Evolutionary conservation across 805 yeast species (phyloP), one percentile per base, ranked within the genome.

Genomic region (Wickerhamiella nectarea): DNA sequence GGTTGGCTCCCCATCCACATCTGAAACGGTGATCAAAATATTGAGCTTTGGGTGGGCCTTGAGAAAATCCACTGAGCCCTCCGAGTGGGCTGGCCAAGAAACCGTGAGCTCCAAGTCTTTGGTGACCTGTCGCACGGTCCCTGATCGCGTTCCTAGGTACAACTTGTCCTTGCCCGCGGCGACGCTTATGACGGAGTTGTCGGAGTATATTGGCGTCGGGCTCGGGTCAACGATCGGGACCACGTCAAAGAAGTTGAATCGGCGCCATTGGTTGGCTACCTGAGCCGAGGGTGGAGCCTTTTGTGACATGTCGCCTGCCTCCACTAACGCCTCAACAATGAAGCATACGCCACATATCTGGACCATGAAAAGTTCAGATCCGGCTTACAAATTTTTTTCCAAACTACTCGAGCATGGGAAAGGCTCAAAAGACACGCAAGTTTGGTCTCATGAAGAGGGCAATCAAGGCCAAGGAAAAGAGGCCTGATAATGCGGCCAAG

Each of bases 371-470:
- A n/a, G n/a, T n/a, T n/a, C n/a, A n/a, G n/a, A n/a, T n/a, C n/a
- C n/a, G 3, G 36, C 20, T 18, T 19, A 19, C 22, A 14, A 34
- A 34, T 26, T 22, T 39, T 39, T 33, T 10, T 31, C 34, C 22
- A 28, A 18, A n/a, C 3, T 14, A 9, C 3, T n/a, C n/a, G n/a
- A 12, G 6, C 33, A 89, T 91, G 98, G 97, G 97, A 48, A 91
- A 86, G 62, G 95, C 95, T 25, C 86, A 81, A 68, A 91, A 91
- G 66, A 89, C 97, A 10, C 75, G 97, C 72, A 85, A 87, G 80
- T 85, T 89, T 57, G 94, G 94, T n/a, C 75, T 75, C 43, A 87
- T 84, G 46, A 91, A 91, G 64, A 76, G 94, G 48, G 76, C 87
- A 25, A 64, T 87, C 45, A 75, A 76, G 51, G 68, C 79, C 51